Evolutionary conservation across 805 yeast species (phyloP), one percentile per base, ranked within the genome.

Genomic region (Zygoascus bituminiphila): DNA sequence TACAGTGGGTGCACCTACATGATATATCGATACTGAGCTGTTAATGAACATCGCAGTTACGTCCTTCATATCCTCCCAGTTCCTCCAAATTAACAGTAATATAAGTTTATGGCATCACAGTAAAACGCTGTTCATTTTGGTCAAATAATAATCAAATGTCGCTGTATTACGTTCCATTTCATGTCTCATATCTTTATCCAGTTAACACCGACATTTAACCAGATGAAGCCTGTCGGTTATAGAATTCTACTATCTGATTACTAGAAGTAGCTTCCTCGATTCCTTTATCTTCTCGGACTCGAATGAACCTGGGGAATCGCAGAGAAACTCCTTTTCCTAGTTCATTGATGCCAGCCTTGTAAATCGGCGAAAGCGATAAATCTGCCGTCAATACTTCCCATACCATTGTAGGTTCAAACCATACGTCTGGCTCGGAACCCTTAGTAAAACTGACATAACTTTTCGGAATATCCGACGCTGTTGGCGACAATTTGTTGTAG

Each of bases 301-400:
- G 71, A 2, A 89, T 61, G 54, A 89, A 88, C 54, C 98, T 71
- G 1, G 98, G 98, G 60, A 89, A 89, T 57, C 98, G 71, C 49
- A 89, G 69, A 2, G 95, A 85, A 2, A 89, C 78, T 24, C 98
- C 98, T 61, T 81, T 81, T 1, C 88, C 94, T 50, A 80, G 75
- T 44, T 77, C 77, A 23, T 73, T 72, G 24, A 75, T 76, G 4
- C 93, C 96, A 0, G 96, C 94, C 60, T 87, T 87, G 64, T 89
- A 89, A 4, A 87, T 72, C 0, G 98, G 98, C 46, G 94, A 83
- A 49, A 88, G 73, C 0, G 95, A 84, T 45, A 89, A 72, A 66
- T 89, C 97, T 0, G 98, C 98, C 1, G 95, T 85, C 50, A 86
- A 70, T 1, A 89, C 95, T 66, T 89, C 98, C 70, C 93, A 88